These are phyloP conservation scores for Pseudopyricularia javanii DNA, from an alignment of 2,329 filamentous ascomycete species.

Conservation along the genomic window DNA sequence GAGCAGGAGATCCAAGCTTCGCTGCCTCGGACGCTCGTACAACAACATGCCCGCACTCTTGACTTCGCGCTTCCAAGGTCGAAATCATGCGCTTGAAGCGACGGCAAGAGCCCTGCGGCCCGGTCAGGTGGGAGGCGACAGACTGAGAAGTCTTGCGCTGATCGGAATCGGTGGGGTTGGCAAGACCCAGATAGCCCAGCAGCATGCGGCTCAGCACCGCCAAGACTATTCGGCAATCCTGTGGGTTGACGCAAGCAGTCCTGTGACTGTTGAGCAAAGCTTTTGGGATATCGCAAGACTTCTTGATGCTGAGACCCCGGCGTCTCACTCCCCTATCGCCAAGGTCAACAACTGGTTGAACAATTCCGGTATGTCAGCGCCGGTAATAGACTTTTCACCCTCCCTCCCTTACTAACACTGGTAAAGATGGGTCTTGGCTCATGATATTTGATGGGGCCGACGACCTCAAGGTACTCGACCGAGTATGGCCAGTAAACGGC, in stretches of 20 bases:
- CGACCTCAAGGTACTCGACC: conserved; percentile 11
- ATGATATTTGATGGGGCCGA: conserved; percentile 18
- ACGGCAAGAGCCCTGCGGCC: not conserved
- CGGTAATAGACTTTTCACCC: too few relatives aligned
- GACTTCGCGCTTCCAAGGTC: not conserved
- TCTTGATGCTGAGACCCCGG: conserved; percentile 8
- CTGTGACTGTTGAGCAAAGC: conserved; percentile 10
- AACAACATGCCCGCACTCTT: not conserved
- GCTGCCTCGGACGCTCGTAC: not conserved
- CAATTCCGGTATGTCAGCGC: conserved; percentile 5
- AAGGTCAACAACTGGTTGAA: conserved; percentile 16
- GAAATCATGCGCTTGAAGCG: not conserved
- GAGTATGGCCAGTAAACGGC: conserved; percentile 12
- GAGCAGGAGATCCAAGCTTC: not conserved
- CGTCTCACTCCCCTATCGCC: conserved; percentile 8
- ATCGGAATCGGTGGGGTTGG: not conserved
- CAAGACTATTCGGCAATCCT: not conserved
- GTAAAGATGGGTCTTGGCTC: conserved; percentile 6
- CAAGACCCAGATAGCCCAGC: not conserved
- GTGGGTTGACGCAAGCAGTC: conserved; percentile 5
- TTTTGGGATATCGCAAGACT: conserved; percentile 9
- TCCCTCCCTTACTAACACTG: not conserved
- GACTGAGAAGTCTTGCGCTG: conserved; percentile 6
- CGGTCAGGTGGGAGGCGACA: not conserved
- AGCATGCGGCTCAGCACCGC: not conserved